These are phyloP conservation scores for Pinus tabuliformis DNA, from an alignment of 75 land plant genomes.

Conservation along the genomic window DNA sequence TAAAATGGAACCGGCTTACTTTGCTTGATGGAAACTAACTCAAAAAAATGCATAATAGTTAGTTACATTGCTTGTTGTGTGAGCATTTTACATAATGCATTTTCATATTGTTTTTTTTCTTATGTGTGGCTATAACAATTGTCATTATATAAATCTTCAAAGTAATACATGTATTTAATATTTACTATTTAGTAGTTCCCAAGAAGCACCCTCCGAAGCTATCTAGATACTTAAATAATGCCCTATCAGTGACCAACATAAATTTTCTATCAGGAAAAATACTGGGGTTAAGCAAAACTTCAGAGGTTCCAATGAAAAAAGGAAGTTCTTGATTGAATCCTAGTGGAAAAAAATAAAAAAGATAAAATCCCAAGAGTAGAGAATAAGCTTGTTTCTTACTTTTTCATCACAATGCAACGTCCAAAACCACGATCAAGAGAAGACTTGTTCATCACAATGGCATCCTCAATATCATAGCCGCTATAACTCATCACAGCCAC, in stretches of 20 bases:
- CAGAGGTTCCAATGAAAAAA: not conserved
- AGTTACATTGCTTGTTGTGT: too few relatives aligned
- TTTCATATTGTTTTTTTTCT: too few relatives aligned
- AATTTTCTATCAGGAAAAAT: not conserved
- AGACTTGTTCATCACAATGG: slow-evolving; percentile 98
- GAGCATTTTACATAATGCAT: too few relatives aligned
- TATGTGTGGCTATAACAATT: too few relatives aligned
- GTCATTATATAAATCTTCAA: too few relatives aligned
- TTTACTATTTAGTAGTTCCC: too few relatives aligned
- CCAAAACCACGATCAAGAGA: slow-evolving; percentile 99
- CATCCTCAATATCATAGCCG: slow-evolving; percentile 99
- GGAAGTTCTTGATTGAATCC: not conserved
- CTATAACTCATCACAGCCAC: slow-evolving; percentile 99
- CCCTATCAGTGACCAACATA: not conserved
- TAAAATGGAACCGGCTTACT: too few relatives aligned
- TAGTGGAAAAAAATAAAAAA: not conserved
- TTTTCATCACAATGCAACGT: slow-evolving; percentile 95
- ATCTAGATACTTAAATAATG: too few relatives aligned
- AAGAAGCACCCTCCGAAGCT: too few relatives aligned
- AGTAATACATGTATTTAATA: too few relatives aligned
- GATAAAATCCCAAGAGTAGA: not conserved
- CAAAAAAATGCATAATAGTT: too few relatives aligned
- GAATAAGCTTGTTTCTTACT: slow-evolving; percentile 47
- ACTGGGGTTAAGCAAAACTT: not conserved
- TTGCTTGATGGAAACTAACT: too few relatives aligned